Percentiles rank a stretch among this genome's conserved stretches.
Evolutionary conservation across 306 rosid species (phyloP).

Genomic region (Medicago lupulina): DNA sequence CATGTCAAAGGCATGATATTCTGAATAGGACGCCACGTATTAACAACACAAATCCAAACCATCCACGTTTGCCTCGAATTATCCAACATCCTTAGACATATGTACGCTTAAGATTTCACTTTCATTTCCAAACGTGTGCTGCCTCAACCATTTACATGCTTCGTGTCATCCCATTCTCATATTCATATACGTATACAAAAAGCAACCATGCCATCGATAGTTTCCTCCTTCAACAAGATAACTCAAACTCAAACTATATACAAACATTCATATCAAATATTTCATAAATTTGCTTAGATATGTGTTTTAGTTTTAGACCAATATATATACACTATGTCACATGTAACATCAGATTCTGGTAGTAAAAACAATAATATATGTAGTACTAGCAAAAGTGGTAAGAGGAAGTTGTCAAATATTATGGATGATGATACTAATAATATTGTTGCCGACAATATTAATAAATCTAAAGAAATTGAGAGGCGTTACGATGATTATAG

Average conservation of each 20-base stretch:
- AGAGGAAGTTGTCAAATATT: constrained; percentile 1
- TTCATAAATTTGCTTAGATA: background rate
- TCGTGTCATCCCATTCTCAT: constrained; percentile 19
- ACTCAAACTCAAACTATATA: background rate
- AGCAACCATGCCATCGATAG: background rate
- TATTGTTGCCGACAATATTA: background rate
- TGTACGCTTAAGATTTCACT: constrained; percentile 36
- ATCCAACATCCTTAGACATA: constrained; percentile 14
- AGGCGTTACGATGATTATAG: background rate
- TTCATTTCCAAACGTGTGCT: background rate
- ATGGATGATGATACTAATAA: constrained; percentile 4
- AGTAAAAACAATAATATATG: background rate
- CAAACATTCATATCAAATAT: background rate
- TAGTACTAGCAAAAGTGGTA: background rate
- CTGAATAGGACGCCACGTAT: constrained; percentile 43
- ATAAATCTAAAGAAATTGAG: constrained; percentile 31
- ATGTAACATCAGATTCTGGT: constrained; percentile 3
- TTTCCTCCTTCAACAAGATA: background rate
- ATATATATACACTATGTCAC: constrained; percentile 1
- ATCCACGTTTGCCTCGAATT: constrained; percentile 37
- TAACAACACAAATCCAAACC: background rate
- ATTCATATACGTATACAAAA: background rate
- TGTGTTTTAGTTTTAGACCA: background rate
- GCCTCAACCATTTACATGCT: constrained; percentile 1
- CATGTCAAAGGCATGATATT: background rate